Base-by-base conservation (phyloP, 23 red algal species). In the Chondrus crispus region DNA sequence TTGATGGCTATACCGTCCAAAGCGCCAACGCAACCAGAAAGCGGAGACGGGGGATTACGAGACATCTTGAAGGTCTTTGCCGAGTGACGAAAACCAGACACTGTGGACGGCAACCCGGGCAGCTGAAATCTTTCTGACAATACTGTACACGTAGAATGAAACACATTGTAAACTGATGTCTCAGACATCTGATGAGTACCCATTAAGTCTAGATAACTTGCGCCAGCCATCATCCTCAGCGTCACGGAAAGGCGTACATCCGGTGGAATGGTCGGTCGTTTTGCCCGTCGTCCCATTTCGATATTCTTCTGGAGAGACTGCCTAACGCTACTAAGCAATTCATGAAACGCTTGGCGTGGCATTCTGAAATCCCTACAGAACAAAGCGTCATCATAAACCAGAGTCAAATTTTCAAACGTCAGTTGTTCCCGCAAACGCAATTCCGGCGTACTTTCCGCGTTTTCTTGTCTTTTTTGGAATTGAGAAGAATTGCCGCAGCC, bases 1-100 rank as follows among this genome's bases (percentile, higher is more conserved):
- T 85, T 68, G 33, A 49, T 46, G 7, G 58, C 50, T 11, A 85
- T 85, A n/a, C 55, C 51, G 9, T 85, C 81, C 29, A 85, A 68
- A 10, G 81, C 58, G 2, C 81, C 81, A 37, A 69, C 37, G 40
- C 57, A 85, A n/a, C 9, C 81, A n/a, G n/a, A 78, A 28, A 78
- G 43, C 3, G 72, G 42, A 48, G 48, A 51, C 7, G 42, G 72
- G 32, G 43, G 53, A 16, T 18, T 5, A 16, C 72, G 72, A 4
- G 72, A 78, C 3, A 20, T 78, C 42, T 78, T 78, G 33, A 78
- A 78, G 3, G 44, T 48, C 42, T 22, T 78, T 20, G 10, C 43
- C 12, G 53, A 3, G 22, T 49, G 14, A 43, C 53, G 10, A 7
- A 78, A 49, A 3, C 12, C 42, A 3, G 48, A 24, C 32, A 51